Base-by-base conservation (phyloP, 2,329 filamentous ascomycete species). In the Apiospora saccharicola region DNA sequence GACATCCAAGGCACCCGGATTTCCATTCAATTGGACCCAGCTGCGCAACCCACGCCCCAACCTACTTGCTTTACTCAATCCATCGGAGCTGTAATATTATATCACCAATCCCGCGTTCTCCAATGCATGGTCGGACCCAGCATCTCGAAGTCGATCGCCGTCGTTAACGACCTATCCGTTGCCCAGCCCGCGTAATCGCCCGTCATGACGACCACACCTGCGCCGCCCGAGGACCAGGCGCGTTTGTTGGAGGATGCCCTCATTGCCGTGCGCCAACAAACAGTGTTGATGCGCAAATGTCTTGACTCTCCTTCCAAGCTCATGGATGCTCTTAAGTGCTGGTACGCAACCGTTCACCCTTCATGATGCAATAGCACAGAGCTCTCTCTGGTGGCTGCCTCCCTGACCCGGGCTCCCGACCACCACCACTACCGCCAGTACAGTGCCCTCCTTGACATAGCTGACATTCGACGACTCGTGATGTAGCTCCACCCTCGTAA, bases 271-370 rank as follows among this genome's bases (percentile, higher is more conserved):
- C 94, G 96, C 85, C 96, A 98, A 86, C 97, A 99, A 90, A 96
- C 96, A 73, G 91, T 92, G 80, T 89, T 98, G 82, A 99, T 99
- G 96, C 95, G 96, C 86, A 96, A 97, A 87, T 98, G 95, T 80
- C 89, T 99, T 74, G 97, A 99, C 82, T 97, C 94, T 13, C 95
- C 96, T 8, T 96, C 96, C 76, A 99, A 99, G 89, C 91, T 99
- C 76, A 99, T 99, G 96, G 96, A 99, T 87, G 96, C 96, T 79
- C 90, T 99, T 80, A 99, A 99, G 86, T 98, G 96, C 93, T 98
- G 95, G 96, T 98, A 90, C 79, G 93, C 87, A 71, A 67, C 51
- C n/a, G 16, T 67, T 24, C 70, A 53, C 71, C 53, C 14, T n/a
- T 69, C 26, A 47, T 47, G 30, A 43, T 70, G 41, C 57, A 51